A percentile compares a stretch with the other conserved stretches of the same genome.
Conservation (phyloP, 306 rosid genomes). For the Bauhinia variegata region DNA sequence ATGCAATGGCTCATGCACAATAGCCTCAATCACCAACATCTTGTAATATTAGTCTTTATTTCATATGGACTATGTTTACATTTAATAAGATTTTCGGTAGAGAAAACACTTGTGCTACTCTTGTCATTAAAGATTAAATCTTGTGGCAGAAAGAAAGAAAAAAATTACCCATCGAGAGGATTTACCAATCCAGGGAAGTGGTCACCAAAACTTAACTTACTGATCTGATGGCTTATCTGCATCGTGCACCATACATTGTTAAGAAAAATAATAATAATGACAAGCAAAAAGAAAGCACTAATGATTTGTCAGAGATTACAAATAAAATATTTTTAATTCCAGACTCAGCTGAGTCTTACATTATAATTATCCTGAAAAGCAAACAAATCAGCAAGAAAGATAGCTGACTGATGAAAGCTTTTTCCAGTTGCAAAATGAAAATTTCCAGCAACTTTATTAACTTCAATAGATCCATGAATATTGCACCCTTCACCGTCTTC, state of each 20-base stretch:
- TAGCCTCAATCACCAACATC: not conserved
- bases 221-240: constrained; percentile 89
- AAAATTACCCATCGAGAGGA: constrained; percentile 91
- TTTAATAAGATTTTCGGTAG: constrained; percentile 10
- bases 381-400: constrained; percentile 58
- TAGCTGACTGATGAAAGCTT: constrained; percentile 76
- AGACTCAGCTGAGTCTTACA: constrained; percentile 52
- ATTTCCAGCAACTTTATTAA: constrained; percentile 91
- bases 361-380: constrained; percentile 62
- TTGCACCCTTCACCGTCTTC: constrained; percentile 98
- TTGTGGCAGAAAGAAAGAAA: constrained; percentile 37
- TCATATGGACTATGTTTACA: constrained; percentile 1
- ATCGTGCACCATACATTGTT: constrained; percentile 43
- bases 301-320: constrained; percentile 8
- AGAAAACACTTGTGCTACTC: constrained; percentile 15
- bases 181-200: constrained; percentile 78
- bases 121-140: constrained; percentile 30
- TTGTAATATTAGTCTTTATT: constrained; percentile 7
- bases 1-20: too few relatives aligned
- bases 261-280: constrained; percentile 25
- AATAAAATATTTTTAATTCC: not conserved
- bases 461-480: constrained; percentile 83
- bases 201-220: constrained; percentile 77
- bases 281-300: constrained; percentile 22
- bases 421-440: constrained; percentile 79